Evolutionary conservation across 1,284 basidiomycete genomes (phyloP).

Genomic region (Ceratobasidium sp.): DNA sequence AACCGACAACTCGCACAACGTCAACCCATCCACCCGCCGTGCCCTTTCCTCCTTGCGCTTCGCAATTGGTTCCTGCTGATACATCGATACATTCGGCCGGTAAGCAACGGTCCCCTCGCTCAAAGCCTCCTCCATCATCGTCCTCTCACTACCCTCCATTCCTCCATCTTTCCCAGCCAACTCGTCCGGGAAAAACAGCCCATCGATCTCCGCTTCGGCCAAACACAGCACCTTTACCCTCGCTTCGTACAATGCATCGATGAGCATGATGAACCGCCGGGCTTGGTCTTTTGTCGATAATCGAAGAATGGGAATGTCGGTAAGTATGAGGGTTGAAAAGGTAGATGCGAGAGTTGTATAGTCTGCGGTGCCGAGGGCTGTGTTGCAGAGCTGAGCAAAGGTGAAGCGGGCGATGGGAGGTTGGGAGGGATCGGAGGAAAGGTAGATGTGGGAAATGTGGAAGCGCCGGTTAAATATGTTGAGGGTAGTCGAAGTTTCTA

Average conservation of each 20-base stretch:
- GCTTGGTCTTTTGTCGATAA: slow-evolving; percentile 78
- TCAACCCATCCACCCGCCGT: not conserved
- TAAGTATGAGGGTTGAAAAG: slow-evolving; percentile 71
- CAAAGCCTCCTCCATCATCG: slow-evolving; percentile 72
- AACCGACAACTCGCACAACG: slow-evolving; percentile 62
- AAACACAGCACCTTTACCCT: slow-evolving; percentile 62
- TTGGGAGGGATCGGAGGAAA: slow-evolving; percentile 62
- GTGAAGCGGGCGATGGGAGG: slow-evolving; percentile 66
- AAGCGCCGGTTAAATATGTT: slow-evolving; percentile 18
- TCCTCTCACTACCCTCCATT: slow-evolving; percentile 58
- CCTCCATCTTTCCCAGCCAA: slow-evolving; percentile 50
- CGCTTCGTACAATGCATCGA: slow-evolving; percentile 74
- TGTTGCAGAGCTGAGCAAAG: slow-evolving; percentile 74
- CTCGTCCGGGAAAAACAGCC: slow-evolving; percentile 73
- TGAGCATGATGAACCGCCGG: slow-evolving; percentile 76
- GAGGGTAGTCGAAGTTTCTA: slow-evolving; percentile 14
- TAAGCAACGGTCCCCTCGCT: slow-evolving; percentile 70
- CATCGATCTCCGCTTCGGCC: slow-evolving; percentile 65
- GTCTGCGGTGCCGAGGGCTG: slow-evolving; percentile 77
- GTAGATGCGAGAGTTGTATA: slow-evolving; percentile 74
- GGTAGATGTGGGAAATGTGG: slow-evolving; percentile 4
- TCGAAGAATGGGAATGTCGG: slow-evolving; percentile 69
- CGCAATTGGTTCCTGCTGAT: slow-evolving; percentile 57
- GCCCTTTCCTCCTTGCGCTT: not conserved
- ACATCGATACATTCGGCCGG: slow-evolving; percentile 72